Evolutionary conservation across 1,139 yeast genomes (phyloP).

Genomic region (Geotrichum phurueaensis): DNA sequence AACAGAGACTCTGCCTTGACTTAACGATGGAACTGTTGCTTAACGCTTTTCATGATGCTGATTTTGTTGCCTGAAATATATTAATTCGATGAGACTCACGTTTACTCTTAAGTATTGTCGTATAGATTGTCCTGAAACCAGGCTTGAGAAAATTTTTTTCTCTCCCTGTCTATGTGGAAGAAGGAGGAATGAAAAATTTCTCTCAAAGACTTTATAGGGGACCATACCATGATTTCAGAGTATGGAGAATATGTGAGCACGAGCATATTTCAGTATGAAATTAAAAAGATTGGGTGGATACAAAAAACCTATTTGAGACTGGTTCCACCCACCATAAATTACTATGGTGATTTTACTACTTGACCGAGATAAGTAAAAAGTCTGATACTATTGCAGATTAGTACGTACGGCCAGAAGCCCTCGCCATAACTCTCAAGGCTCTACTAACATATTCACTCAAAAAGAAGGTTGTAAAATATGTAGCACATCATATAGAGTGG

Average conservation of each 20-base stretch:
- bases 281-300: not conserved
- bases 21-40: constrained; percentile 30
- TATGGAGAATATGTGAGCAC: not conserved
- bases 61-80: not conserved
- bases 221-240: not conserved
- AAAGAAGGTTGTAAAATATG: too few species aligned
- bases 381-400: too few species aligned
- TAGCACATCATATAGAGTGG: too few species aligned
- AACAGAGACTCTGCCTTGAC: constrained; percentile 35
- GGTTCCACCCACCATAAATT: too few species aligned
- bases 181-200: not conserved
- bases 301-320: not conserved
- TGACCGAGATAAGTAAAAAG: too few species aligned
- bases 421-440: too few species aligned
- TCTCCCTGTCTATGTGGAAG: not conserved
- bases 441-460: too few species aligned
- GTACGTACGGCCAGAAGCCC: too few species aligned
- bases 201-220: not conserved
- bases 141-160: not conserved
- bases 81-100: not conserved
- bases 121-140: not conserved
- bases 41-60: not conserved
- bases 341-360: too few species aligned
- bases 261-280: not conserved
- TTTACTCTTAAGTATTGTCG: not conserved